Base-by-base conservation (phyloP, 169 alveolate species). In the Plasmodium chabaudi region DNA sequence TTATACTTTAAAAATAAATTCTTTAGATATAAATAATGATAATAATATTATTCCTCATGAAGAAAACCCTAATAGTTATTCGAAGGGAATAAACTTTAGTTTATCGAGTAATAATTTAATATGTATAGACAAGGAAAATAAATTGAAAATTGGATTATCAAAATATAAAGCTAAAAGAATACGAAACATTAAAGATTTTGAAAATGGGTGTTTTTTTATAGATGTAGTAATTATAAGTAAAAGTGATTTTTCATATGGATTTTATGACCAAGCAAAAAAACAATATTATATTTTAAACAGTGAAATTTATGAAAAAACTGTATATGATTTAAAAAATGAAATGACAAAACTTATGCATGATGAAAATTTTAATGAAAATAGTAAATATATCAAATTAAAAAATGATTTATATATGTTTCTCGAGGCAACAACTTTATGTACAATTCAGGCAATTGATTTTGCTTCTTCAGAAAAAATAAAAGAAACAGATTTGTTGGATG, bases 211-310 rank as follows among this genome's bases (percentile, higher is more conserved):
- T 70, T 79, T 57, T 69, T 79, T 65, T 65, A 59, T 79, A 53
- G 89, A 79, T 65, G 89, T 55, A 21, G 68, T 79, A 79, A 79
- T 79, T 55, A 79, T 79, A 39, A 79, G 89, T 46, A 79, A 79
- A 25, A 79, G 89, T 79, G 89, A 79, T 65, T 79, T 79, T 51
- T 79, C 89, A 12, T 79, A 79, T 56, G 89, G 89, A 44, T 79
- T 65, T 70, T 79, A 67, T 60, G 89, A 79, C 17, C 68, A 42
- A 17, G 27, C 67, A 53, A 49, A 34, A 47, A 65, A 65, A 46
- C 65, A 67, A 69, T 60, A 51, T 60, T 79, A 15, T 47, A 46
- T 79, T 21, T 25, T 79, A 79, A 69, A 65, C 53, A 60, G 72
- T 44, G 60, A 64, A 65, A 27, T 79, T 57, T 79, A 79, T 46